Evolutionary conservation across 164 flowering plant genomes (phyloP), one percentile per base, ranked within the genome.

Genomic region (Magnolia sinica): DNA sequence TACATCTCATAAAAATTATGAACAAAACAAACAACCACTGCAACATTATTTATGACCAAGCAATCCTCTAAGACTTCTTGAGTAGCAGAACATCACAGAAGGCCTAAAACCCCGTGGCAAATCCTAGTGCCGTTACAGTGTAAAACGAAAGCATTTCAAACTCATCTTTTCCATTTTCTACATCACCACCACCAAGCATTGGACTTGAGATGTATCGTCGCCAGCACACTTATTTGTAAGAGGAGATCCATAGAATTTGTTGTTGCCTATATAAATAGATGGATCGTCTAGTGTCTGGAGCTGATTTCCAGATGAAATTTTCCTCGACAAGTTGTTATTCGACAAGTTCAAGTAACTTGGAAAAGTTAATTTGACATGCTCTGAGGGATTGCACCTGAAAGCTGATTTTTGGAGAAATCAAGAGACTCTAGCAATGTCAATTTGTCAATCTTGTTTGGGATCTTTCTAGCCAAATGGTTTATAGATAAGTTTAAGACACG

Each of bases 101-200:
- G 23, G 78, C 74, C 68, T 79, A 16, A 63, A 85, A 24, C 0
- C 89, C 90, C 1, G 74, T 77, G 5, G 76, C 83, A 81, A 82
- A 88, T 81, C 91, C 91, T 51, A 83, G 8, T 4, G 84, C 87
- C 31, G 84, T 20, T 49, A 87, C 82, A 74, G 81, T 61, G 71
- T 77, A 84, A 68, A 86, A 82, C 88, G 87, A 80, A 24, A 63
- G 16, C 45, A 79, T 85, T 16, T 74, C 72, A 18, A 81, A 82
- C 16, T 4, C 45, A 6, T 65, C 71, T 7, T 51, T 79, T 7
- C 77, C 68, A 8, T 6, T 70, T 22, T 68, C 69, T 4, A 1
- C 77, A 50, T 76, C 76, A 9, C 27, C 50, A 37, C 64, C 66
- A 31, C 2, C 4, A 31, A 3, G 4, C 37, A 1, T 31, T 31